phyloP scores from a whole-genome alignment of 805 yeast species.

The Zygosaccharomyces lentus region DNA sequence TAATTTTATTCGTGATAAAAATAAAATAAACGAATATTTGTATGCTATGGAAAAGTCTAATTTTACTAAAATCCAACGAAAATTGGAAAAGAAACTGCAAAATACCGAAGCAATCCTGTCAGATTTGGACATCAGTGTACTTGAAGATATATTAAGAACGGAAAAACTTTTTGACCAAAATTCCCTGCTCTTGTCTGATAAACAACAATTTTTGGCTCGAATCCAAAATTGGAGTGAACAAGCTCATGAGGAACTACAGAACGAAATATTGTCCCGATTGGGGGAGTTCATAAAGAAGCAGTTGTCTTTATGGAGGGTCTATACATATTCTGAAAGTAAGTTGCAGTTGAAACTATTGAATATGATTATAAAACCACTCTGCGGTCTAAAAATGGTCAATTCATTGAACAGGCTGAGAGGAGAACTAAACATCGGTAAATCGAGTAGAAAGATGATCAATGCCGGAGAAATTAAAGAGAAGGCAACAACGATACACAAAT shows the following conservation, averaged over 20 bases:
- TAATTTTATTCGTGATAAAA: conserved; percentile 28
- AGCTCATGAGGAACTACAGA: conserved; percentile 33
- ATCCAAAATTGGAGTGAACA: conserved; percentile 31
- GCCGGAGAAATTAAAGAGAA: conserved; percentile 18
- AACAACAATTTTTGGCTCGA: conserved; percentile 15
- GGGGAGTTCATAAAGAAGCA: conserved; percentile 24
- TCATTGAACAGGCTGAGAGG: conserved; percentile 35
- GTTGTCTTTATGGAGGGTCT: conserved; percentile 33
- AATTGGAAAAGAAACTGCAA: conserved; percentile 12
- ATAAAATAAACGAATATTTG: conserved; percentile 28
- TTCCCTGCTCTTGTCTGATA: conserved; percentile 16
- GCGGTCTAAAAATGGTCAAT: conserved; percentile 24
- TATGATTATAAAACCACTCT: conserved; percentile 24
- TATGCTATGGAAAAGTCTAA: conserved; percentile 24
- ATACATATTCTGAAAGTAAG: conserved; percentile 31
- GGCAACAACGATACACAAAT: conserved; percentile 22
- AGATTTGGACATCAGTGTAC: conserved; percentile 13
- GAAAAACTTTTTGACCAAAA: conserved; percentile 19
- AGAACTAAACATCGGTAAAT: conserved; percentile 21
- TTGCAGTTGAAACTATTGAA: conserved; percentile 26
- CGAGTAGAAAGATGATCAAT: conserved; percentile 17
- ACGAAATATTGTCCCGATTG: conserved; percentile 27
- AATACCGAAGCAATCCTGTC: conserved; percentile 17
- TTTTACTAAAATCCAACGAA: conserved; percentile 16
- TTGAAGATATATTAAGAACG: conserved; percentile 12